Evolutionary conservation across 2,329 filamentous ascomycete genomes (phyloP), one percentile per base, ranked within the genome.

Genomic region (Aspergillus flavus): DNA sequence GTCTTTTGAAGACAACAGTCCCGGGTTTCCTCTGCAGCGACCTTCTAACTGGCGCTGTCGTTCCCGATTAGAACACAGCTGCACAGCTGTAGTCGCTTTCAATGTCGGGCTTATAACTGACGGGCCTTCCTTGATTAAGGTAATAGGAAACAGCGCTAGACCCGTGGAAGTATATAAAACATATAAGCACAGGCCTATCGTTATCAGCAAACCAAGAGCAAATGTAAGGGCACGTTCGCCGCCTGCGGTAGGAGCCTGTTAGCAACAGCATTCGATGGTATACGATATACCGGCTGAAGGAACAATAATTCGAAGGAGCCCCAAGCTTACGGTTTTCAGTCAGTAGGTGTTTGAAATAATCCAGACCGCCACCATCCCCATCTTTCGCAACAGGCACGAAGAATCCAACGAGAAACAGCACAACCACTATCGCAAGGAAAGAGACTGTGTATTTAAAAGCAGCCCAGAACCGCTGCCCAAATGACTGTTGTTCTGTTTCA

Each of bases 151-250:
- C 21, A 98, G 85, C 2, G 95, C 95, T 63, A 99, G 85, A 1
- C 95, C 95, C 12, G 91, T 87, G 4, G 92, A 92, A 1, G 94
- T 97, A 76, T 99, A 98, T 53, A 97, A 77, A 56, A 92, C 85
- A 76, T 97, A 98, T 2, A 97, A 84, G 19, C 96, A 78, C 0
- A 93, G 94, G 4, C 95, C 95, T 34, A 97, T 81, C 0, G 92
- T 93, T 59, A 96, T 90, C 48, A 99, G 84, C n/a, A 97, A 83
- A 0, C 95, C 95, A 26, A 97, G 83, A 2, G 89, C 89, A 79
- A 99, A 99, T 0, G 93, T 94, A 58, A 99, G 82, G 0, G 94
- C 93, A 75, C 95, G 92, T 79, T 98, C 94, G 64, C 93, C 94
- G 76, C 94, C 87, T 89, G 68, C 6, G 53, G 55, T 59, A 64